Base-by-base conservation (phyloP, 1,284 basidiomycete genomes). In the Puccinia hordei region DNA sequence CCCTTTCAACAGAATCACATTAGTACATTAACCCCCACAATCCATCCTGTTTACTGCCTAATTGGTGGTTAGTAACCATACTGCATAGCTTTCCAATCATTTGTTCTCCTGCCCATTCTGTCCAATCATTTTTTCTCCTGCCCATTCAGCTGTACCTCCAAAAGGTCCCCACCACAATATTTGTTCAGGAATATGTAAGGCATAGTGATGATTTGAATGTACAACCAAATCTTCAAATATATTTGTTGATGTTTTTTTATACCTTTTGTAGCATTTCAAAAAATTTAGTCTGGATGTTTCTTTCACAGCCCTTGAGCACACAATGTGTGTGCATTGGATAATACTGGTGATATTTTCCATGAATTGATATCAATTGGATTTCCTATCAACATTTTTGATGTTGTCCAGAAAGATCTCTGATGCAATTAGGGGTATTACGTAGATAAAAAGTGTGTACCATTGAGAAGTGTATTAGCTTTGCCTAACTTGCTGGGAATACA, bases 241-340 rank as follows among this genome's bases (percentile, higher is more conserved):
- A 24, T 6, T 3, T 49, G 12, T n/a, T 22, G 68, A 46, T 3
- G 44, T 71, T 8, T 3, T 49, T 5, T 3, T 17, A 33, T 71
- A 71, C 15, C 17, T 49, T 49, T 49, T 6, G 27, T 71, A 71
- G 12, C 24, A 3, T 1, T 19, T 46, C 2, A 17, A 3, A 24
- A 71, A 71, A 51, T 24, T 2, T n/a, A n/a, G n/a, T n/a, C n/a
- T n/a, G n/a, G n/a, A n/a, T n/a, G n/a, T n/a, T n/a, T n/a, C n/a
- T n/a, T 6, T 13, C 5, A 71, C 41, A 5, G 6, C n/a, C 8
- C 13, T 8, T 24, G 44, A 13, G 24, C 44, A 19, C n/a, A 53
- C n/a, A 57, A 81, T 30, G 55, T 51, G 4, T 57, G 81, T 82
- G 46, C 79, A 82, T 12, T 44, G 24, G 19, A 82, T 81, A 17